A percentile compares a stretch with the other conserved stretches of the same genome.
phyloP scores from a whole-genome alignment of 208 protist genomes.

The Crithidia mellificae region DNA sequence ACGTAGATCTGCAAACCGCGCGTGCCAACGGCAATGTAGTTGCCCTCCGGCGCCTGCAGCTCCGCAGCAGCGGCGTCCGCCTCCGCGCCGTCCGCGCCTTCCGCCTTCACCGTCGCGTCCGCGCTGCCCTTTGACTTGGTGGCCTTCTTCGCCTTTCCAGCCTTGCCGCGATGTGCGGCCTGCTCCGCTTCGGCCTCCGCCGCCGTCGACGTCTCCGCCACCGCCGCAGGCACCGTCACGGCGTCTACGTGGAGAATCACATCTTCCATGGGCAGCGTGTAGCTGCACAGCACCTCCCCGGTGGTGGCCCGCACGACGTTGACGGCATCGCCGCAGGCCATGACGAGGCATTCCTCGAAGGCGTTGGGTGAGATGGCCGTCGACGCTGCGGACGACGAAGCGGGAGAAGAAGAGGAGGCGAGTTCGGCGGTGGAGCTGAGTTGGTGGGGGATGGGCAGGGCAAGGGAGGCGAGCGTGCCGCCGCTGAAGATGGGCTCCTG shows the following conservation, averaged over 20 bases:
- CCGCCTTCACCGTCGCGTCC: slow-evolving; percentile 1
- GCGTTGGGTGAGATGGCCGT: too few species aligned
- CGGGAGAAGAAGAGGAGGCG: neutral
- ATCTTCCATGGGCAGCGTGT: slow-evolving; percentile 80
- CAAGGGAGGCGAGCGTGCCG: slow-evolving; percentile 72
- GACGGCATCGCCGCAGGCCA: slow-evolving; percentile 81
- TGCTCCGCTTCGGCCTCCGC: neutral
- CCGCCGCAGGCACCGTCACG: slow-evolving; percentile 48
- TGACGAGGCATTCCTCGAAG: slow-evolving; percentile 61
- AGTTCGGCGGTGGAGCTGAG: neutral
- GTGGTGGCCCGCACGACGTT: slow-evolving; percentile 65
- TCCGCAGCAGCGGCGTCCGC: slow-evolving; percentile 13
- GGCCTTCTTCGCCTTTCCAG: neutral
- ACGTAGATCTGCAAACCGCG: slow-evolving; percentile 82
- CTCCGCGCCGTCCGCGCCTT: slow-evolving; percentile 15
- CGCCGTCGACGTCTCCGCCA: neutral
- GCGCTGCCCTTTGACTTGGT: slow-evolving; percentile 9
- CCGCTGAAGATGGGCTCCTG: slow-evolving; percentile 88
- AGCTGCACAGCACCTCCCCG: slow-evolving; percentile 68
- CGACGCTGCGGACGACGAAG: neutral
- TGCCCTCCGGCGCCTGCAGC: slow-evolving; percentile 44
- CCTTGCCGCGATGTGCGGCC: neutral
- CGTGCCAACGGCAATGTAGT: slow-evolving; percentile 84
- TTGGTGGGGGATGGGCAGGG: slow-evolving; percentile 29
- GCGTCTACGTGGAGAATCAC: slow-evolving; percentile 84